These are phyloP conservation scores for Rhypophila decipiens DNA, from an alignment of 495 filamentous ascomycete species.

Conservation along the genomic window DNA sequence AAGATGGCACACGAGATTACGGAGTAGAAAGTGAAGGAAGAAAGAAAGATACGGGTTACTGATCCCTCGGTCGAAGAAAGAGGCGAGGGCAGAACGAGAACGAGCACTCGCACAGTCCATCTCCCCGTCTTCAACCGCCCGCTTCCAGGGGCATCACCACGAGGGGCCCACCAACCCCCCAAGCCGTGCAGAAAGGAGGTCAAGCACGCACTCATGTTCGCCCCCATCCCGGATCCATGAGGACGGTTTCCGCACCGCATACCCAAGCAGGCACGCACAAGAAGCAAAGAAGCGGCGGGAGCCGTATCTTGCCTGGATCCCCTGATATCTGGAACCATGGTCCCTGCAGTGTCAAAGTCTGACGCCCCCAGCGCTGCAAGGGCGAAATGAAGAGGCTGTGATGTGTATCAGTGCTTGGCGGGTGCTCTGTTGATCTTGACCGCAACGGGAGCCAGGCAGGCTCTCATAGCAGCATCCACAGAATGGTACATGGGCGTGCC, in stretches of 20 bases:
- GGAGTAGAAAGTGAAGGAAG: background rate
- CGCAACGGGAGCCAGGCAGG: background rate
- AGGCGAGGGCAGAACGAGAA: background rate
- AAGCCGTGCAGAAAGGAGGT: background rate
- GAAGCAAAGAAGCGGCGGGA: background rate
- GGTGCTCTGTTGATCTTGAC: background rate
- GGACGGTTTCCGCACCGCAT: background rate
- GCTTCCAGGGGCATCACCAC: background rate
- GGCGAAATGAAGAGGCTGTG: conserved; percentile 8
- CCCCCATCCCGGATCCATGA: background rate
- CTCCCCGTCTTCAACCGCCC: too few relatives aligned
- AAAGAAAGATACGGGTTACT: background rate
- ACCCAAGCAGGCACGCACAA: background rate
- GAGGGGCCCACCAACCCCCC: background rate
- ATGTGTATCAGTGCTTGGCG: background rate
- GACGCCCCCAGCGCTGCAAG: conserved; percentile 3
- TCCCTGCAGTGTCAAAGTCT: background rate
- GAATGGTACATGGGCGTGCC: background rate
- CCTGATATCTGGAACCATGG: too few relatives aligned
- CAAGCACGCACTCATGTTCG: background rate
- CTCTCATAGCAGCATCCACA: background rate
- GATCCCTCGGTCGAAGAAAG: too few relatives aligned
- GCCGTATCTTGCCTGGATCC: too few relatives aligned
- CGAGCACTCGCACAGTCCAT: background rate
- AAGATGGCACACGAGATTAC: background rate